Base-by-base conservation (phyloP, 805 yeast species). In the Kurtzmaniella cleridarum region DNA sequence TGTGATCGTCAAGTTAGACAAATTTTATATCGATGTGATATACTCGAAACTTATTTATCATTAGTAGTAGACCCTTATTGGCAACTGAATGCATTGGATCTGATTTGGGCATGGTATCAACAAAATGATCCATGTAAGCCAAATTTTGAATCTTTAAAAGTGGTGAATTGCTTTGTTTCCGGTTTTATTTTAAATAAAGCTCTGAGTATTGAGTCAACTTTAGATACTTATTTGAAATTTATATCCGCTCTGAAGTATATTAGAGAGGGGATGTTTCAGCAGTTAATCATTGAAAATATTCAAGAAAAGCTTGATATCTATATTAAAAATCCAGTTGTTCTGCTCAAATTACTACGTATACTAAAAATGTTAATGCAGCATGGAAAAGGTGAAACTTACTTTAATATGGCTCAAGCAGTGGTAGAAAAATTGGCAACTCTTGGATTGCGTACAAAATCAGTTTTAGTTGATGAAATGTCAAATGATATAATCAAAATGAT, bases 81-180 rank as follows among this genome's bases (percentile, higher is more conserved):
- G 81, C 79, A 75, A 51, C 69, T 73, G 14, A 74, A 71, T 49
- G 76, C 80, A 2, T 60, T 75, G 43, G 79, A 76, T 23, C 69
- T 80, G 0, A 59, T 77, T 2, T 34, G 69, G 8, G 54, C 49
- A 45, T 72, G 69, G 78, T 54, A 46, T 42, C 51, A 54, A 45
- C 62, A 46, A 39, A 60, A 57, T 35, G 53, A 55, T 3, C 46
- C 40, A 6, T 55, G 36, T 31, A 52, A 24, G 60, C 46, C 20
- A 45, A 53, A 38, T 53, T 57, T 16, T 8, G 28, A 7, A 23
- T 3, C 13, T 20, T 5, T 20, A 20, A 50, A 38, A 15, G 67
- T 58, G 16, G 44, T 45, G 3, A 51, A 52, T 23, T 62, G 69
- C 39, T 48, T 73, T 14, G 44, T 59, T 1, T 57, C 59, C 11